These are phyloP conservation scores for Gracilariopsis chorda DNA, from an alignment of 23 red algal species.

Conservation along the genomic window DNA sequence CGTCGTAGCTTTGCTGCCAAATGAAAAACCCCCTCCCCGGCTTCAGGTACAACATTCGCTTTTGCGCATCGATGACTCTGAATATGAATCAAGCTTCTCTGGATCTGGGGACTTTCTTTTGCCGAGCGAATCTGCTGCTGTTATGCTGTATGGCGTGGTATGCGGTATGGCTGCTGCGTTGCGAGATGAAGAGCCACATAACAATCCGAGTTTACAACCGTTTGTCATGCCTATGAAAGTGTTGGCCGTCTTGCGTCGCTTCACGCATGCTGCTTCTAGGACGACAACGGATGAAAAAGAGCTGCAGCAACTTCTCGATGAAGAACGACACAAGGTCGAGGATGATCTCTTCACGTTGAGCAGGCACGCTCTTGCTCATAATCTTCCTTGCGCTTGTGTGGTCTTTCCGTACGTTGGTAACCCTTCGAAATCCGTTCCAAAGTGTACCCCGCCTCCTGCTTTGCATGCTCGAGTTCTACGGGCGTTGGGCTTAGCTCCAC, in stretches of 20 bases:
- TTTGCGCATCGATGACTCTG: neutral
- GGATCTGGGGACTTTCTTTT: neutral
- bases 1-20: neutral
- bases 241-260: conserved; percentile 12
- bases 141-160: conserved; percentile 3
- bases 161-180: neutral
- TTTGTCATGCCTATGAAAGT: neutral
- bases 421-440: neutral
- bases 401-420: conserved; percentile 4
- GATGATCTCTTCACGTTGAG: neutral
- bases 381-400: neutral
- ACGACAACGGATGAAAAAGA: neutral
- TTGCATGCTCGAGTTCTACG: conserved; percentile 1
- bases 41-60: neutral
- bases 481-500: neutral
- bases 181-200: neutral
- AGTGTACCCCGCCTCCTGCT: neutral
- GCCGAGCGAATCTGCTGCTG: conserved; percentile 4
- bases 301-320: neutral
- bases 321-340: neutral
- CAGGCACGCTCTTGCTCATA: neutral
- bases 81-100: neutral
- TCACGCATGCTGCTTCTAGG: neutral
- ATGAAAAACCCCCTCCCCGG: neutral
- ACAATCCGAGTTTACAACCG: neutral